Evolutionary conservation across 139 green algal species (phyloP), one percentile per base, ranked within the genome.

Genomic region (Desmodesmus armatus): DNA sequence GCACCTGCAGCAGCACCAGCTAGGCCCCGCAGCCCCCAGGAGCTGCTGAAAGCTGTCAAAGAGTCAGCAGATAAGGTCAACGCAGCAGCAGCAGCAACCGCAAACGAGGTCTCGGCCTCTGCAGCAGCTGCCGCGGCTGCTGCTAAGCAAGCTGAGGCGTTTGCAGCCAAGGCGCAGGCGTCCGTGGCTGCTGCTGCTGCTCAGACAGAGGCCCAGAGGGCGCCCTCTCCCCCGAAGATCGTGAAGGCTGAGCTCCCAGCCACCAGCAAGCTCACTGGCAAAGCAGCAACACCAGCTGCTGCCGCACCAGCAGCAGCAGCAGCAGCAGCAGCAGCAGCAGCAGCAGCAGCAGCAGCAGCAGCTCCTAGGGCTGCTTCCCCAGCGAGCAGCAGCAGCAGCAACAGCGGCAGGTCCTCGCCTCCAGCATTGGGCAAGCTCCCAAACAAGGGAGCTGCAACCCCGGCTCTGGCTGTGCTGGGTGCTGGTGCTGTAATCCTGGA

Each of bases 401-500:
- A 23, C 43, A 0, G 47, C 35, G 15, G 35, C 47, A 44, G 47
- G 29, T 25, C 44, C 19, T 3, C 17, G 39, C 55, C 73, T 7
- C 73, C 73, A 21, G 13, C 73, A 27, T 47, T 80, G 2, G 31
- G 31, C 0, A 47, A 69, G 1, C 35, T 82, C n/a, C 76, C 76
- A 21, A 39, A 71, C 11, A 82, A 65, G 76, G 76, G 76, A 21
- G 76, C 76, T 29, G 76, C 76, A 29, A 82, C 76, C 2, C 76
- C 76, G 1, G 76, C 76, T 1, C 40, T 82, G 44, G 62, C 76
- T 31, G 76, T 82, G 31, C 37, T 82, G 1, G 76, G 76, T 29
- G 76, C 76, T 4, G 76, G 76, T 21, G 76, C 76, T 1, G 23
- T 82, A 37, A 53, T 82, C 35, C 60, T 82, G 55, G 76, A 82